Evolutionary conservation across 2,329 filamentous ascomycete species (phyloP), one percentile per base, ranked within the genome.

Genomic region (Aspergillus ibericus): DNA sequence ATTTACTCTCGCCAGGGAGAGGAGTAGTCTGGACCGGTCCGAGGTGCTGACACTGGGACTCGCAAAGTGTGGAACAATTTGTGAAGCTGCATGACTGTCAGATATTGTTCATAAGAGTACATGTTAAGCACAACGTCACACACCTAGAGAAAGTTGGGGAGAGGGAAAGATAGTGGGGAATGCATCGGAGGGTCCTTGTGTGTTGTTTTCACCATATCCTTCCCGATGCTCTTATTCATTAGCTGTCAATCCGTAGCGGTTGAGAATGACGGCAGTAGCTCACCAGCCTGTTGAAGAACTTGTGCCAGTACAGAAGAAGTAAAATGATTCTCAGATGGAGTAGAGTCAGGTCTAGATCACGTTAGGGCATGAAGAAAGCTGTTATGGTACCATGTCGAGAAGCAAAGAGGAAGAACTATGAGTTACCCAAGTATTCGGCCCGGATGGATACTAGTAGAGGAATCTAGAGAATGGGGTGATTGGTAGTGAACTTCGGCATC

Each of bases 321-420:
- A 36, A 32, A 22, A 8, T 51, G 48, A 22, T 25, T 36, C 35
- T 16, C 48, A 20, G 36, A 29, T 18, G 48, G 48, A 20, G 16
- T 38, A 12, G 48, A 51, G 10, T 7, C 15, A 36, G n/a, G 32
- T 51, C 48, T 51, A 25, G 5, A 32, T 51, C 8, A 51, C 22
- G 32, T 51, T 79, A 83, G 6, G 27, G 27, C 27, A 29, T 29
- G 27, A 9, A 29, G 2, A 29, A 29, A 29, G 5, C 27, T 29
- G 27, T 29, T 9, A 8, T 9, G 9, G 9, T 29, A 29, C 9
- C 27, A 29, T 29, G 9, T 29, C 3, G 27, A 7, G 25, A 27
- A 7, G 27, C 5, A 25, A 25, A 25, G 22, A 25, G 22, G 22
- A 5, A 25, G 22, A 25, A 25, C 3, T 25, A 25, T 25, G 22